Evolutionary conservation across 192 early-diverging fungal species (phyloP).

Genomic region (Phlyctochytrium planicorne): DNA sequence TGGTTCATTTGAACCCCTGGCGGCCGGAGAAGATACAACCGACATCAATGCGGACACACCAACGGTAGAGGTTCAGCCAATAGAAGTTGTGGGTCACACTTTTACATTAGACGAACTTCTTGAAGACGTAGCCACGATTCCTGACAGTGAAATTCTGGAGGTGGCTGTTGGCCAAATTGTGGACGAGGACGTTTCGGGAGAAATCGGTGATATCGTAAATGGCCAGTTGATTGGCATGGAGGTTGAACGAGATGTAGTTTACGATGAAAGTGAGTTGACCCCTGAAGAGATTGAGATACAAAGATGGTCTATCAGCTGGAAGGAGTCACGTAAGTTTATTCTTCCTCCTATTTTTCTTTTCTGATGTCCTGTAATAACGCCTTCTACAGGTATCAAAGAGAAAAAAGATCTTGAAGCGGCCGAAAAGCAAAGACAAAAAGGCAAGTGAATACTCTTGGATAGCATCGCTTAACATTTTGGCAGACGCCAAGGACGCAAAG

Average conservation of each 20-base stretch:
- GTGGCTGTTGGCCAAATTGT: not conserved
- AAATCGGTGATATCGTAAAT: too few relatives aligned
- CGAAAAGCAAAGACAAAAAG: not conserved
- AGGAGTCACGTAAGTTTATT: conserved; percentile 13
- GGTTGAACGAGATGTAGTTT: conserved; percentile 20
- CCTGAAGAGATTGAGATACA: conserved; percentile 25
- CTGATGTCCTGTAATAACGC: not conserved
- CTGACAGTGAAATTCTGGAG: not conserved
- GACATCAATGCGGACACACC: not conserved
- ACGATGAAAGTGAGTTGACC: conserved; percentile 29
- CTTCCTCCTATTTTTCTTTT: not conserved
- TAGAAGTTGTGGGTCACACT: not conserved
- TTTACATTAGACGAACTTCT: conserved; percentile 14
- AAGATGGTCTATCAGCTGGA: conserved; percentile 23
- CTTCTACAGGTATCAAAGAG: not conserved
- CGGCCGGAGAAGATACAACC: not conserved
- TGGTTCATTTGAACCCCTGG: too few relatives aligned
- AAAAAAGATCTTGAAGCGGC: not conserved
- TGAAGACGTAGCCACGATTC: not conserved
- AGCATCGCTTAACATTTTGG: not conserved
- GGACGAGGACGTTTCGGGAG: not conserved
- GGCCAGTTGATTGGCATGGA: conserved; percentile 19
- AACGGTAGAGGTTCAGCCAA: not conserved
- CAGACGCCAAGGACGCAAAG: not conserved
- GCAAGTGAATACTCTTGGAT: not conserved